Conservation (phyloP, 495 filamentous ascomycete genomes). For the Lepidopterella palustris region DNA sequence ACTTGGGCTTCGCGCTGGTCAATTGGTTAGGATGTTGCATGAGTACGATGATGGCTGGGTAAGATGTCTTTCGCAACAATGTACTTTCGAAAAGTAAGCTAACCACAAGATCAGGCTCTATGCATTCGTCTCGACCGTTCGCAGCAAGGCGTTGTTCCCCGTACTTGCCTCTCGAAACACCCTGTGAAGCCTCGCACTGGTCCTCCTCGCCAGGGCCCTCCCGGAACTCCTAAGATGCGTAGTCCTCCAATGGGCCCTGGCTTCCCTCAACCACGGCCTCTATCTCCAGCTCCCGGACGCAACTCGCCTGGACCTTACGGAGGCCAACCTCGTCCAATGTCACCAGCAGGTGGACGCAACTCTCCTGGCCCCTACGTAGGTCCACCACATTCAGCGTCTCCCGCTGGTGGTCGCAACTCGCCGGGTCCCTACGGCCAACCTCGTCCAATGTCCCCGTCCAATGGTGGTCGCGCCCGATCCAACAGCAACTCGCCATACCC, state of each 20-base stretch:
- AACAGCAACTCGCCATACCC: conserved; percentile 30
- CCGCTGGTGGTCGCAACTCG: conserved; percentile 21
- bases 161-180: conserved; percentile 86
- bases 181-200: conserved; percentile 79
- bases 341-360: conserved; percentile 32
- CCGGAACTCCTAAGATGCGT: conserved; percentile 34
- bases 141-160: conserved; percentile 84
- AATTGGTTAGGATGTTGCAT: conserved; percentile 80
- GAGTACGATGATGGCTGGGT: conserved; percentile 99
- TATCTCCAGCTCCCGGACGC: conserved; percentile 40
- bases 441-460: conserved; percentile 40
- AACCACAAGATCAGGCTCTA: conserved; percentile 60
- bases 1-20: conserved; percentile 67
- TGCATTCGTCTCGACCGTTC: conserved; percentile 87
- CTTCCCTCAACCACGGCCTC: conserved; percentile 27
- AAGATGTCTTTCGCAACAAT: conserved; percentile 34
- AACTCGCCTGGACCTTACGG: conserved; percentile 37
- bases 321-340: conserved; percentile 36
- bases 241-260: conserved; percentile 35
- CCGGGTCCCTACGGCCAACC: background rate
- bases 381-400: conserved; percentile 43
- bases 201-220: conserved; percentile 39
- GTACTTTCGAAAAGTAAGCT: background rate
- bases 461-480: conserved; percentile 22
- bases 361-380: conserved; percentile 19